Base-by-base conservation (phyloP, 2,329 filamentous ascomycete genomes). In the Tolypocladium pustulatum region DNA sequence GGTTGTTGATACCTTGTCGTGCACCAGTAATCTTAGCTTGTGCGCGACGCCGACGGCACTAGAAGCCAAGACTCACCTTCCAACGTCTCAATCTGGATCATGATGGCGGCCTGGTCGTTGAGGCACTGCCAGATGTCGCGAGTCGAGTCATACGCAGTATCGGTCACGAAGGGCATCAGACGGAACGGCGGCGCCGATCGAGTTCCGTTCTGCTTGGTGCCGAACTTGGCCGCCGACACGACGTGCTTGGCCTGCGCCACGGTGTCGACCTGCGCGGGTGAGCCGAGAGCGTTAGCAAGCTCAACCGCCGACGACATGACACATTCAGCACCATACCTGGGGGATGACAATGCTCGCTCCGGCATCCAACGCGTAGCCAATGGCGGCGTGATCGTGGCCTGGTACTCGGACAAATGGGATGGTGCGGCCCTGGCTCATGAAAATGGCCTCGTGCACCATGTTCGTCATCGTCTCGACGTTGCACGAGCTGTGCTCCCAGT, bases 401-500 rank as follows among this genome's bases (percentile, higher is more conserved):
- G 76, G 75, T 9, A 79, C 69, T 27, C 76, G 68, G 37, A 79
- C 77, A 55, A 73, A 75, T 10, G 77, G 75, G 53, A 78, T 76
- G 8, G 72, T 77, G 46, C 67, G 71, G 4, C 77, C 77, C 22
- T 74, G 69, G 64, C 73, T 76, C 69, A 78, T 73, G 63, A 77
- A 78, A 60, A 75, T 73, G 59, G 75, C 65, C 57, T 78, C 75
- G 59, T 78, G 76, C 1, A 79, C 76, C 67, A 79, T 76, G 49
- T 67, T 72, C 1, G 76, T 79, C 77, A 79, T 79, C n/a, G 76
- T 79, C 67, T 79, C 76, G 32, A 78, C 71, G 57, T 73, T 72
- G 63, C 74, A 77, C 3, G 75, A 65, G 9, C 68, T 70, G 65
- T 79, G 77, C 64, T 79, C 77, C 77, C 76, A 78, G 68, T 79